phyloP scores from a whole-genome alignment of 2,329 filamentous ascomycete genomes.

The Fusarium praegraminearum region DNA sequence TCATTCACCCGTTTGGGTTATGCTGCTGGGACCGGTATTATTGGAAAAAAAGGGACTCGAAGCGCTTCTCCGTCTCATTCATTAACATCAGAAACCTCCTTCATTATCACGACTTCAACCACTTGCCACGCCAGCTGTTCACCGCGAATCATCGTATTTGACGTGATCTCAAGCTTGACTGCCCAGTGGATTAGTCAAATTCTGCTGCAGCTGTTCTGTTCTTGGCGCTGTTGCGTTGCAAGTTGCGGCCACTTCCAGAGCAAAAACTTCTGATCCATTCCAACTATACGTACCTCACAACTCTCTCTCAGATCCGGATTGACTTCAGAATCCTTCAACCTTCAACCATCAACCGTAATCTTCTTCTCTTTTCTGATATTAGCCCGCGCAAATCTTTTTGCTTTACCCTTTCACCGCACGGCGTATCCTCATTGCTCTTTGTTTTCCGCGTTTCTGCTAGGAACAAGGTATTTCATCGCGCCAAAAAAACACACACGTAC shows the following conservation, averaged over 20 bases:
- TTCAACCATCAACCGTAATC: slow-evolving; percentile 37
- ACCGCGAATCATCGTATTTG: slow-evolving; percentile 23
- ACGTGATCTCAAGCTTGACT: slow-evolving; percentile 14
- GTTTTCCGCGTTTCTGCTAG: slow-evolving; percentile 21
- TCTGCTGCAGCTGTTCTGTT: slow-evolving; percentile 30
- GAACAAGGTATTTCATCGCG: slow-evolving; percentile 32
- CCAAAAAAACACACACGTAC: slow-evolving; percentile 39
- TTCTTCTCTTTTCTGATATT: slow-evolving; percentile 8
- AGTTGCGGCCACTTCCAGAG: slow-evolving; percentile 39
- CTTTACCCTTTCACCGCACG: background rate
- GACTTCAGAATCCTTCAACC: slow-evolving; percentile 34
- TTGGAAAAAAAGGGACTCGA: slow-evolving; percentile 49
- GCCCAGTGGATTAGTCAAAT: slow-evolving; percentile 7
- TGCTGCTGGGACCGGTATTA: slow-evolving; percentile 39
- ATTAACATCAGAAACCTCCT: slow-evolving; percentile 40
- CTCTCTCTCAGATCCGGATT: slow-evolving; percentile 28
- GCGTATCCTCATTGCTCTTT: slow-evolving; percentile 4
- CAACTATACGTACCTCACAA: slow-evolving; percentile 44
- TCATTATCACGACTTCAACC: slow-evolving; percentile 36
- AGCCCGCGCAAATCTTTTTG: slow-evolving; percentile 1
- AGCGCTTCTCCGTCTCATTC: slow-evolving; percentile 47
- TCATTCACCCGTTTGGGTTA: slow-evolving; percentile 36
- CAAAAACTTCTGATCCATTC: slow-evolving; percentile 46
- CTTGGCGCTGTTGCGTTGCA: slow-evolving; percentile 37
- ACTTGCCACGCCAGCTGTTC: slow-evolving; percentile 28